Conservation (phyloP, 257 asterid species). For the Gentiana dahurica region DNA sequence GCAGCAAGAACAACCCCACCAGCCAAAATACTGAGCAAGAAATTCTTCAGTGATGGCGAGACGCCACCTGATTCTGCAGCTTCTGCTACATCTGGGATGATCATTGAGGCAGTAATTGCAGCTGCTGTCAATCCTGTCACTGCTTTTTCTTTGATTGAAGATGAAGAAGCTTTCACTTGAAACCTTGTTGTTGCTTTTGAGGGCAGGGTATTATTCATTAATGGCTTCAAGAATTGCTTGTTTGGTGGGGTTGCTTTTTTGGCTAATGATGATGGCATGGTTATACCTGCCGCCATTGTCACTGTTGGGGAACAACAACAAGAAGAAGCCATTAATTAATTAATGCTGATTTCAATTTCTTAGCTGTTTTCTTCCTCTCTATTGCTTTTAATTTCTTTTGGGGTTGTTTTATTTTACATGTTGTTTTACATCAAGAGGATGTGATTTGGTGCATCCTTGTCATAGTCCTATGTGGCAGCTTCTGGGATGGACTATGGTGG, state of each 20-base stretch:
- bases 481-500: constrained; percentile 35
- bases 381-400: constrained; percentile 12
- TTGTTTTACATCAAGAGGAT: not conserved
- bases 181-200: constrained; percentile 36
- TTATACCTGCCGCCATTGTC: constrained; percentile 25
- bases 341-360: not conserved
- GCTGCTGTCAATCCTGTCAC: constrained; percentile 71
- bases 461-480: constrained; percentile 40
- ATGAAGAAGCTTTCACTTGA: constrained; percentile 42
- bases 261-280: constrained; percentile 53
- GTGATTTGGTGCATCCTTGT: constrained; percentile 5
- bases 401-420: constrained; percentile 6
- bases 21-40: constrained; percentile 71
- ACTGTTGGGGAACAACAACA: not conserved
- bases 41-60: constrained; percentile 79
- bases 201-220: constrained; percentile 25
- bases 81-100: constrained; percentile 63
- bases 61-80: constrained; percentile 41
- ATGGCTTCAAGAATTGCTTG: constrained; percentile 21
- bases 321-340: constrained; percentile 54
- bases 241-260: constrained; percentile 27
- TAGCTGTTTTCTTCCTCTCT: constrained; percentile 4
- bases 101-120: constrained; percentile 63
- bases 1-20: constrained; percentile 69
- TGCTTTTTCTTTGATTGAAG: constrained; percentile 54